Conservation (phyloP, 2,329 filamentous ascomycete genomes). For the Fusarium metavorans region DNA sequence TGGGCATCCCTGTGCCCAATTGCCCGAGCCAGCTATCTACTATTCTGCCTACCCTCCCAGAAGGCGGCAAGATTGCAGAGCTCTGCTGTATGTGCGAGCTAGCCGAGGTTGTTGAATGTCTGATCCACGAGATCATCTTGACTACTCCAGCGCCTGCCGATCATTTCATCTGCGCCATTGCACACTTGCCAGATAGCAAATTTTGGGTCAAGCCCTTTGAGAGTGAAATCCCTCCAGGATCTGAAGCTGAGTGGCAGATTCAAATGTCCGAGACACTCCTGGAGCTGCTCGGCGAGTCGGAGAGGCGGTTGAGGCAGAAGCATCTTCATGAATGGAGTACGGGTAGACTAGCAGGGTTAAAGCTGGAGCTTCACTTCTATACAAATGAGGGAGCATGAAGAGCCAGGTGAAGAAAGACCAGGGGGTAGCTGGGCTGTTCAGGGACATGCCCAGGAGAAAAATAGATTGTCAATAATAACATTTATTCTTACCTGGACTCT, state of each 20-base stretch:
- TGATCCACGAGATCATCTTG: background rate
- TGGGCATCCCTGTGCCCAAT: background rate
- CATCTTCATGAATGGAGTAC: background rate
- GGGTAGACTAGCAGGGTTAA: background rate
- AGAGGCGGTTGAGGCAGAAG: background rate
- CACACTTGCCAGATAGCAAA: background rate
- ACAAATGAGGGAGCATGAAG: background rate
- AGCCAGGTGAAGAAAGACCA: background rate
- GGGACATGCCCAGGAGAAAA: too few species aligned
- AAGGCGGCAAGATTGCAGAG: background rate
- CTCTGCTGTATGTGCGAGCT: background rate
- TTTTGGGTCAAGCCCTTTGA: background rate
- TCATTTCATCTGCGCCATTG: background rate
- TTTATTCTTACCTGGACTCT: background rate
- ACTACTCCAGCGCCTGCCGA: background rate
- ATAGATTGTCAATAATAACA: background rate
- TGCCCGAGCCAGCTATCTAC: background rate
- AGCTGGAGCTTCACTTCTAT: background rate
- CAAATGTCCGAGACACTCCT: background rate
- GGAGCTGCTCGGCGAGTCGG: background rate
- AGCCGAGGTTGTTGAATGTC: too few species aligned
- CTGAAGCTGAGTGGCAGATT: background rate
- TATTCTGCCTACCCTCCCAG: background rate
- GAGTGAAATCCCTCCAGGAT: background rate
- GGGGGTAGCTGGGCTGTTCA: background rate